Evolutionary conservation across 192 early-diverging fungal species (phyloP).

Genomic region (Entomortierella beljakovae): DNA sequence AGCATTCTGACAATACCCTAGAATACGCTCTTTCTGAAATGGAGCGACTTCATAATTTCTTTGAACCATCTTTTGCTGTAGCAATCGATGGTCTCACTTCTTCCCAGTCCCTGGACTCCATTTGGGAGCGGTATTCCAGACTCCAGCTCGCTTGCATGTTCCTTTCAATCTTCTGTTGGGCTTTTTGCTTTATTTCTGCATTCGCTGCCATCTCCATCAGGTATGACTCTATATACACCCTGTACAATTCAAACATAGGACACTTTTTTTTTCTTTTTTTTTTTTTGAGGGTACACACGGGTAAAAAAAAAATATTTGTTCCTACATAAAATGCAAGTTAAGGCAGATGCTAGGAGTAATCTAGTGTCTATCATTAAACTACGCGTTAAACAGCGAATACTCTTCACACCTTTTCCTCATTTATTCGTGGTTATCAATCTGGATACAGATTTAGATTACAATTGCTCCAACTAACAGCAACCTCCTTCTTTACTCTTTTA

Average conservation of each 20-base stretch:
- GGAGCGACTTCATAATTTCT: conserved; percentile 29
- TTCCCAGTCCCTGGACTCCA: conserved; percentile 17
- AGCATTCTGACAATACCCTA: background rate
- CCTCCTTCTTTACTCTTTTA: too few species aligned
- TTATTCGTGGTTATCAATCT: too few species aligned
- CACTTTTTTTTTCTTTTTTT: background rate
- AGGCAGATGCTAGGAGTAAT: too few species aligned
- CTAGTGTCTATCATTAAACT: too few species aligned
- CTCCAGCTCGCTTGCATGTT: conserved; percentile 54
- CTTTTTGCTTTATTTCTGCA: conserved; percentile 42
- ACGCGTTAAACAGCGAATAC: too few species aligned
- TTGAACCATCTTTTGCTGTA: conserved; percentile 9
- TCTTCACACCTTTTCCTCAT: too few species aligned
- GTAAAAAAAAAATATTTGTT: too few species aligned
- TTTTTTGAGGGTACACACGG: too few species aligned
- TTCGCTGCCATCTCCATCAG: conserved; percentile 48
- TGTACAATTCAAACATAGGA: background rate
- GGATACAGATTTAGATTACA: too few species aligned
- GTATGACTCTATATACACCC: background rate
- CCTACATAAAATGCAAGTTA: too few species aligned
- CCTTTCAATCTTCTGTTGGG: conserved; percentile 53
- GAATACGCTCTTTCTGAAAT: conserved; percentile 9
- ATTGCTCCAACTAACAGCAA: too few species aligned
- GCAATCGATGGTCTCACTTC: background rate
- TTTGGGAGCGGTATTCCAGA: conserved; percentile 53